Evolutionary conservation across 2,329 filamentous ascomycete species (phyloP).

Genomic region (Cladosporium sp.): DNA sequence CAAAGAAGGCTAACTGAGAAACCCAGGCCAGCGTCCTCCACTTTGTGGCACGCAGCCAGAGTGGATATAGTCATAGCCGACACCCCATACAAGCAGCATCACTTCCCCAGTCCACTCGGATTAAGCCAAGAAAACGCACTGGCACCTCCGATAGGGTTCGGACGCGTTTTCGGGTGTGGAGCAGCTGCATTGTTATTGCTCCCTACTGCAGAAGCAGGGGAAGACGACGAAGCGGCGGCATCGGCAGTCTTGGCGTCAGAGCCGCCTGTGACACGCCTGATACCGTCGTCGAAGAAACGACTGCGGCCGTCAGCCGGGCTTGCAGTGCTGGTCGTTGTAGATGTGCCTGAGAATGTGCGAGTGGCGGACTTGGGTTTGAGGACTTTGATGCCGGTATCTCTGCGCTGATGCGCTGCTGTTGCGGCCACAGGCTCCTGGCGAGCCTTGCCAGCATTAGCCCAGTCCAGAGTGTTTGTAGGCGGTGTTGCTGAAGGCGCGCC

Average conservation of each 20-base stretch:
- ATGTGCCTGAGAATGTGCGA: constrained; percentile 40
- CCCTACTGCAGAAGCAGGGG: constrained; percentile 2
- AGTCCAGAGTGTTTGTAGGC: constrained; percentile 9
- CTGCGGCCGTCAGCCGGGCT: constrained; percentile 18
- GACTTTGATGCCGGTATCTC: constrained; percentile 79
- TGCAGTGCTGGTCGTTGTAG: constrained; percentile 28
- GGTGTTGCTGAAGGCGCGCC: not conserved
- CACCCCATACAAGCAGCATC: no score
- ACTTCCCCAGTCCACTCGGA: constrained; percentile 17
- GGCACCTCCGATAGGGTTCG: constrained; percentile 86
- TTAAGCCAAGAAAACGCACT: constrained; percentile 95
- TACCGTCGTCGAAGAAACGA: constrained; percentile 46
- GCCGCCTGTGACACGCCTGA: constrained; percentile 25
- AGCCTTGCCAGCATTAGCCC: constrained; percentile 8
- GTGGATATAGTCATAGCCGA: no score
- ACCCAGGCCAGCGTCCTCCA: no score
- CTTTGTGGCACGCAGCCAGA: no score
- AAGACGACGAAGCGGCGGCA: not conserved
- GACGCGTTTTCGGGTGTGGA: constrained; percentile 31
- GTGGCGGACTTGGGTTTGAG: constrained; percentile 69
- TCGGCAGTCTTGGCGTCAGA: constrained; percentile 11
- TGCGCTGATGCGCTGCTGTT: constrained; percentile 65
- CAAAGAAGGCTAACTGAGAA: not conserved
- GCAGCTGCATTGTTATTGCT: not conserved
- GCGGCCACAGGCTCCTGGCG: constrained; percentile 23